phyloP scores from a whole-genome alignment of 2,329 filamentous ascomycete species.

The Diaporthe longicolla region DNA sequence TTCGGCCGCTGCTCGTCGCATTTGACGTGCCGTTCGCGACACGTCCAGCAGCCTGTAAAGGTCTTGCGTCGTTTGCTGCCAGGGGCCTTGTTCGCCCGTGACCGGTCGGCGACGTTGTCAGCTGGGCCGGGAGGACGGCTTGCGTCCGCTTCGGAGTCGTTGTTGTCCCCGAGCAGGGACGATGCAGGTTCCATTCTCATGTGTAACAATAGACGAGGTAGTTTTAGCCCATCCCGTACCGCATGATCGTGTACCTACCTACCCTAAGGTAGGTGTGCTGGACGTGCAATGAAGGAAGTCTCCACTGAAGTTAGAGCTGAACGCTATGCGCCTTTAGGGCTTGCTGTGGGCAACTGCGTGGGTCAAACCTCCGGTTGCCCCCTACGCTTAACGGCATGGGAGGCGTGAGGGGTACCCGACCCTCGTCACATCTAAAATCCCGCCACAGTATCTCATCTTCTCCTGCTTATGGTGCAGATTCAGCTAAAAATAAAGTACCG shows the following conservation, averaged over 20 bases:
- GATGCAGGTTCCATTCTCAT: not conserved
- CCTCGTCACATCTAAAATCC: too few relatives aligned
- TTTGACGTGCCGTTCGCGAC: conserved; percentile 8
- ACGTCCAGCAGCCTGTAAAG: conserved; percentile 9
- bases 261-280: too few relatives aligned
- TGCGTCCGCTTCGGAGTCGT: too few relatives aligned
- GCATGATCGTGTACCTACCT: not conserved
- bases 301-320: not conserved
- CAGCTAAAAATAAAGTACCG: too few relatives aligned
- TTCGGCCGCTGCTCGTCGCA: conserved; percentile 2
- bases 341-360: not conserved
- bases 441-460: too few relatives aligned
- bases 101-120: not conserved
- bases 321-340: not conserved
- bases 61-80: not conserved
- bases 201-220: not conserved
- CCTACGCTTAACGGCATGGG: too few relatives aligned
- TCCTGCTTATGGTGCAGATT: too few relatives aligned
- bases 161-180: too few relatives aligned
- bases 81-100: not conserved
- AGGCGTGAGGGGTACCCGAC: too few relatives aligned
- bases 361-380: too few relatives aligned
- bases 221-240: too few relatives aligned
- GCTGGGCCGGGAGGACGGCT: not conserved
- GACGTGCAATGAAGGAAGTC: not conserved